Evolutionary conservation across 23 red algal genomes (phyloP), one percentile per base, ranked within the genome.

Genomic region (Cyanidium caldarium): DNA sequence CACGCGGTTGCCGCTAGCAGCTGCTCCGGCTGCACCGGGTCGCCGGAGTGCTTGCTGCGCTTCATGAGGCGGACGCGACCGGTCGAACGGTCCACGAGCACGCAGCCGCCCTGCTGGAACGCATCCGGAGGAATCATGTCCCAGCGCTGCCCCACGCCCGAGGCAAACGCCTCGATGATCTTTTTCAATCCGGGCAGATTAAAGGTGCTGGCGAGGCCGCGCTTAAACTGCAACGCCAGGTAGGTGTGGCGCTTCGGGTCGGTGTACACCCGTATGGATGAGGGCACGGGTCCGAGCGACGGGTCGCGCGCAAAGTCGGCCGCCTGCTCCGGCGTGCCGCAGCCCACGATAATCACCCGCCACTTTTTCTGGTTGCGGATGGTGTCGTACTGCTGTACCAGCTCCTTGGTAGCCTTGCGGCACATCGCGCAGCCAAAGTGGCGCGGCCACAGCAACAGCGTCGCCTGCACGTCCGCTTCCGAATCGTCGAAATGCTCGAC

Each of bases 381-480:
- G 13, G 51, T 28, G 7, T 61, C n/a, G 19, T 61, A 16, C 7
- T 25, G 51, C 36, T 30, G 15, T 30, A 33, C 35, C 3, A 41
- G 14, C 67, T 70, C 67, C n/a, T 38, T 41, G 16, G 40, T 33
- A 1, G 40, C 26, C 26, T 40, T 37, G 35, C 39, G 35, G 40
- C 69, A 73, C 16, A 73, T 7, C 23, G 31, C 29, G 46, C 69
- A 73, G 33, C 69, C 69, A 46, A 41, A 73, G 69, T 73, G 69
- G 25, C 69, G 42, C 69, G 39, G 30, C 69, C 69, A 73, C 39
- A 61, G 12, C 21, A 73, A 5, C 43, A 73, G 25, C 67, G 39
- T 41, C 3, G 35, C 51, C 31, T 61, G 19, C 51, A 61, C 31
- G 31, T 61, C 51, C 51, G 7, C 21, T 28, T 61, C 51, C 31